Evolutionary conservation across 2,329 filamentous ascomycete species (phyloP).

Genomic region (Xylaria hypoxylon): DNA sequence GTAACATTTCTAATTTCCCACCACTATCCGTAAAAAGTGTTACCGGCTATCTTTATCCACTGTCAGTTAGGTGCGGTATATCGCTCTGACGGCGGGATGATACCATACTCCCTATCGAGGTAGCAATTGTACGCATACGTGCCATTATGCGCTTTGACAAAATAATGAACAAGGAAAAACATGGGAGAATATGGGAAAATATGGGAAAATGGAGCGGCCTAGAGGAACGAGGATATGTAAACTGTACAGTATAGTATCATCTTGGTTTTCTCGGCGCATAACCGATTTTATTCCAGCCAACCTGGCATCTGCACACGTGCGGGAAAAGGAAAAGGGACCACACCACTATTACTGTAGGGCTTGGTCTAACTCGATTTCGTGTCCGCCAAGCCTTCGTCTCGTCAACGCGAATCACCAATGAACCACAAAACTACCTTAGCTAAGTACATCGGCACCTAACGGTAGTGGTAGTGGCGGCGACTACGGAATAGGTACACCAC

Average conservation of each 20-base stretch:
- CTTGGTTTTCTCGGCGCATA: conserved; percentile 23
- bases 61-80: conserved; percentile 2
- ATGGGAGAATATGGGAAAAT: too few species aligned
- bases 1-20: conserved; percentile 34
- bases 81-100: conserved; percentile 1
- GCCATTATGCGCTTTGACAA: not conserved
- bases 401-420: conserved; percentile 13
- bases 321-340: conserved; percentile 29
- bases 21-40: conserved; percentile 6
- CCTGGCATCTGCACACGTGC: conserved; percentile 38
- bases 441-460: conserved; percentile 10
- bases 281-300: conserved; percentile 26
- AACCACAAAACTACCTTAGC: conserved; percentile 30
- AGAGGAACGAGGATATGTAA: conserved; percentile 2
- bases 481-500: conserved; percentile 12
- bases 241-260: not conserved
- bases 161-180: not conserved
- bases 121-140: not conserved
- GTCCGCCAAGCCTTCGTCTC: conserved; percentile 29
- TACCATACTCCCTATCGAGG: conserved; percentile 5
- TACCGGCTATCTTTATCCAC: conserved; percentile 8
- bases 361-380: conserved; percentile 37
- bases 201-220: conserved; percentile 6
- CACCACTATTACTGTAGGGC: conserved; percentile 36
- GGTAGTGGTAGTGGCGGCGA: conserved; percentile 15